Base-by-base conservation (phyloP, 2,329 filamentous ascomycete species). In the Colletotrichum filicis region DNA sequence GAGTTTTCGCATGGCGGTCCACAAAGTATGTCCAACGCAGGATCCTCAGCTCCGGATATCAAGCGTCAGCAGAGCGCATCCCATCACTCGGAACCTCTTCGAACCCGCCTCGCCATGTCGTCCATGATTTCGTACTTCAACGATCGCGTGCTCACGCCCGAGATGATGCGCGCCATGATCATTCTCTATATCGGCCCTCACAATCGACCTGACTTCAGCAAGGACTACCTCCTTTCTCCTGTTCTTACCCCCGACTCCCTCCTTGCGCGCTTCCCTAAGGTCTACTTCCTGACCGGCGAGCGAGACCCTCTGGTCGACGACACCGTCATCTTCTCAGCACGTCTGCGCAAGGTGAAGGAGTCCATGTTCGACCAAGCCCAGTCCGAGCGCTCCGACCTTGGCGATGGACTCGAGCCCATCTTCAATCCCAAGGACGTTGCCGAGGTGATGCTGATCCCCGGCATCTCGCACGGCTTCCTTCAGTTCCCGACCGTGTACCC, bases 121-220 rank as follows among this genome's bases (percentile, higher is more conserved):
- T 96, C 93, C n/a, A 97, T 98, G 91, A 97, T 99, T 46, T 98
- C 96, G 0, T 98, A 98, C 83, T 97, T 98, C 82, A 97, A 97
- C 81, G 97, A 99, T 82, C 93, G 97, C 32, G 94, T 99, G 32
- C 88, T 99, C 16, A 96, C 95, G 0, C 96, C 97, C 0, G 97
- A 99, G 82, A 98, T 98, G 95, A 98, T 98, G 93, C 93, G 97
- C 37, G 95, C 95, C 75, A 98, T 99, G 95, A 98, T 99, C 76
- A 97, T 99, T 76, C 87, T 99, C 4, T 99, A 99, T 81, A 94
- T 99, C 68, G 97, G 97, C 0, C 95, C 95, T 0, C 94, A 98
- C 80, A 94, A 97, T 81, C 92, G 95, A 1, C 97, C 97, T 0
- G 95, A 98, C 80, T 98, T 99, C 81, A 91, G 91, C 32, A 94